Percentiles rank a stretch among this genome's conserved stretches.
phyloP scores from a whole-genome alignment of 495 filamentous ascomycete genomes.

The Penicillium cataractarum region DNA sequence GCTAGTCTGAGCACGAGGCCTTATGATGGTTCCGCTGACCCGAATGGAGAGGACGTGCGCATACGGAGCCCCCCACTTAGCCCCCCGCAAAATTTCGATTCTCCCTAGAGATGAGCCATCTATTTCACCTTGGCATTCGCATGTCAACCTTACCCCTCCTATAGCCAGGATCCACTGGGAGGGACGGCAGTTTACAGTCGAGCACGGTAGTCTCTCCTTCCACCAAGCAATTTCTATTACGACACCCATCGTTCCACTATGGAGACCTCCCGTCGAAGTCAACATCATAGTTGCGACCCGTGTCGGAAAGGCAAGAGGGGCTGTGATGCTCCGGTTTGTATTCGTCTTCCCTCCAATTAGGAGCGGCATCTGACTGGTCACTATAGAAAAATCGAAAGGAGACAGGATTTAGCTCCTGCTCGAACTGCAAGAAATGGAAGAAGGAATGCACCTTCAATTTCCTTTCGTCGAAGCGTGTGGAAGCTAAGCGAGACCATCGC shows the following conservation, averaged over 20 bases:
- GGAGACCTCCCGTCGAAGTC: slow-evolving; percentile 27
- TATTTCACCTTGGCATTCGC: slow-evolving; percentile 4
- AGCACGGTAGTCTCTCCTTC: background rate
- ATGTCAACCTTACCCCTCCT: slow-evolving; percentile 1
- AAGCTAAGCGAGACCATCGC: slow-evolving; percentile 9
- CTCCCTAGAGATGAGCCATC: background rate
- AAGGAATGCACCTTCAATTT: slow-evolving; percentile 40
- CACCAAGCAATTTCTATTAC: background rate
- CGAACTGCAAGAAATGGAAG: slow-evolving; percentile 32
- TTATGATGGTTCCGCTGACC: background rate
- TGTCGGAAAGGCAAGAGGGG: slow-evolving; percentile 50
- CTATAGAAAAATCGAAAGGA: slow-evolving; percentile 16
- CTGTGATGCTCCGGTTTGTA: slow-evolving; percentile 40
- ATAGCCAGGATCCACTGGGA: background rate
- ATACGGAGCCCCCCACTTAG: slow-evolving; percentile 5
- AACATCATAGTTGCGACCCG: slow-evolving; percentile 49
- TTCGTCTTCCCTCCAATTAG: background rate
- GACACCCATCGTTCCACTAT: slow-evolving; percentile 5
- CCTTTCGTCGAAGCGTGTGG: slow-evolving; percentile 18
- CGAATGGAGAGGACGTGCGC: slow-evolving; percentile 5
- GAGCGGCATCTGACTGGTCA: slow-evolving; percentile 8
- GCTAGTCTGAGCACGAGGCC: background rate
- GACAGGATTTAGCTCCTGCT: slow-evolving; percentile 25
- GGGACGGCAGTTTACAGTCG: background rate
- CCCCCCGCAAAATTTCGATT: slow-evolving; percentile 2